Conservation (phyloP, 1,284 basidiomycete species). For the Malassezia psittaci region DNA sequence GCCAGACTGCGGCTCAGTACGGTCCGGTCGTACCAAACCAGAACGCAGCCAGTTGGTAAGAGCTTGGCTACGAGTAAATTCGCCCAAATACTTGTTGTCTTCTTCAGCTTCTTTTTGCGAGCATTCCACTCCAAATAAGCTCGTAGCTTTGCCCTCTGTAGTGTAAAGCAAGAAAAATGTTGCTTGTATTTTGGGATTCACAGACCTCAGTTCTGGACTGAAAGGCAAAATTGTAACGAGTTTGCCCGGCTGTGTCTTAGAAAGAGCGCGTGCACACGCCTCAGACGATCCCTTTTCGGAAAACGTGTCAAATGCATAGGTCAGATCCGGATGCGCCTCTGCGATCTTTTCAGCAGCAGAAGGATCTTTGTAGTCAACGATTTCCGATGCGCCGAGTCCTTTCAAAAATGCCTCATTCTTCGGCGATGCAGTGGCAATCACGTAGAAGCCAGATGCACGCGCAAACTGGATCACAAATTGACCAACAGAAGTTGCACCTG, state of each 20-base stretch:
- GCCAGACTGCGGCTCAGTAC: slow-evolving; percentile 25
- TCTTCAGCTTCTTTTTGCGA: slow-evolving; percentile 21
- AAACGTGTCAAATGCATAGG: slow-evolving; percentile 38
- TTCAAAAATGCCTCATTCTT: slow-evolving; percentile 37
- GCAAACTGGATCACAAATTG: slow-evolving; percentile 50
- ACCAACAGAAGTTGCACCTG: slow-evolving; percentile 54
- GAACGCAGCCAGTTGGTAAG: slow-evolving; percentile 25
- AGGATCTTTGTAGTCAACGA: slow-evolving; percentile 53
- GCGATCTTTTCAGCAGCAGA: slow-evolving; percentile 31
- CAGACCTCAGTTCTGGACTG: slow-evolving; percentile 26
- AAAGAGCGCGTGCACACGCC: slow-evolving; percentile 27
- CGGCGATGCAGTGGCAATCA: slow-evolving; percentile 50
- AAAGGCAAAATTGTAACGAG: slow-evolving; percentile 34
- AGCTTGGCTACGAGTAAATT: slow-evolving; percentile 21
- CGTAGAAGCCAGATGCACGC: slow-evolving; percentile 51
- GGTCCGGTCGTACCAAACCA: slow-evolving; percentile 30
- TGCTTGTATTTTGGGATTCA: slow-evolving; percentile 31
- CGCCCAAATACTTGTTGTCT: slow-evolving; percentile 4
- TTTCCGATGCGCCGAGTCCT: slow-evolving; percentile 33
- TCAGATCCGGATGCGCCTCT: slow-evolving; percentile 32
- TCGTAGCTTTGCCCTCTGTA: slow-evolving; percentile 20
- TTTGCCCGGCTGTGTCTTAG: slow-evolving; percentile 21
- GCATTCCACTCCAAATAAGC: slow-evolving; percentile 18
- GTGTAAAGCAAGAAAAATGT: slow-evolving; percentile 36
- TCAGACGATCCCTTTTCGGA: slow-evolving; percentile 37